Conservation (phyloP, 2,329 filamentous ascomycete genomes). For the Exophiala oligosperma region DNA sequence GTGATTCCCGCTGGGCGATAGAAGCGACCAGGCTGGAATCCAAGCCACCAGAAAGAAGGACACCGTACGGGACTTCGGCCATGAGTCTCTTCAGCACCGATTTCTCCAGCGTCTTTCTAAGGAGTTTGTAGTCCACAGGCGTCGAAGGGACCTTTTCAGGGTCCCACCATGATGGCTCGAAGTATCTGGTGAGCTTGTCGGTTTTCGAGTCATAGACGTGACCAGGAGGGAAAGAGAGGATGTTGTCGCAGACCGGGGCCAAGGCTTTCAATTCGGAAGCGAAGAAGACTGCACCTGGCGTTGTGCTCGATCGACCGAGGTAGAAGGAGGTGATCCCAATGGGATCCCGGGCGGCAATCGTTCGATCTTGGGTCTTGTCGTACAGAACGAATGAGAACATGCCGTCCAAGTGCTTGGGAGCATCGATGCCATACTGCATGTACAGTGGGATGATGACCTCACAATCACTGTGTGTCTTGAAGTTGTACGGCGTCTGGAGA, state of each 20-base stretch:
- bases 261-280: conserved; percentile 95
- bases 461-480: conserved; percentile 98
- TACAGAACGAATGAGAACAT: conserved; percentile 99
- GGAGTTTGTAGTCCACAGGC: conserved; percentile 78
- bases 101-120: conserved; percentile 82
- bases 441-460: conserved; percentile 99
- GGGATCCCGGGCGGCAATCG: conserved; percentile 90
- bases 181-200: conserved; percentile 81
- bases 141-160: conserved; percentile 72
- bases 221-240: conserved; percentile 89
- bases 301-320: conserved; percentile 83
- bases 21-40: conserved; percentile 94
- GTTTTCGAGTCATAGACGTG: conserved; percentile 96
- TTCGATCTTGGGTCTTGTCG: conserved; percentile 90
- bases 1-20: conserved; percentile 90
- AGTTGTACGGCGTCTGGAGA: conserved; percentile 81
- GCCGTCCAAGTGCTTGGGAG: conserved; percentile 90
- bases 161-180: conserved; percentile 90
- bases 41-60: conserved; percentile 88
- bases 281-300: conserved; percentile 87
- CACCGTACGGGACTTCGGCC: conserved; percentile 98
- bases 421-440: conserved; percentile 85
- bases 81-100: conserved; percentile 95
- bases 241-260: conserved; percentile 90
- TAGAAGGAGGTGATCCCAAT: conserved; percentile 98